These are phyloP conservation scores for Aphanomyces stellatus DNA, from an alignment of 352 stramenopile species.

Conservation along the genomic window DNA sequence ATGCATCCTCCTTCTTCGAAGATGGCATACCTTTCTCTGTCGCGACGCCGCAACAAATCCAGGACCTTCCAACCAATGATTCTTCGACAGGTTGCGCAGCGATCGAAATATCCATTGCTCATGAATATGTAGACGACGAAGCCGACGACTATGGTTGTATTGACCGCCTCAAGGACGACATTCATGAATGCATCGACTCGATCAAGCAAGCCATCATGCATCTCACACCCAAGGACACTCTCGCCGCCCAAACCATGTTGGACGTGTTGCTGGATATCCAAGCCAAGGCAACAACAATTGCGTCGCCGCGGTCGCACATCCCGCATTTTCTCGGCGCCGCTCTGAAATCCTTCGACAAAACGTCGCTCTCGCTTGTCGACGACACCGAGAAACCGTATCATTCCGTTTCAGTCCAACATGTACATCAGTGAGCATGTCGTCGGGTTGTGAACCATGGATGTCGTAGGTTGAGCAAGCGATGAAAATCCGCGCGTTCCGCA, in stretches of 20 bases:
- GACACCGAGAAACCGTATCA: not conserved
- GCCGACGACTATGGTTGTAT: too few species aligned
- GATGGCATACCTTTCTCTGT: too few species aligned
- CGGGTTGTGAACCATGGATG: not conserved
- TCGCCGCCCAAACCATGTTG: not conserved
- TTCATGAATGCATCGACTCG: not conserved
- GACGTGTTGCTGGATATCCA: not conserved
- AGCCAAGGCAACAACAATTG: too few species aligned
- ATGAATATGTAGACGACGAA: too few species aligned
- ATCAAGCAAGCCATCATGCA: too few species aligned
- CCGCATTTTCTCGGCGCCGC: not conserved
- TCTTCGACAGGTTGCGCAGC: too few species aligned
- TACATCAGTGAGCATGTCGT: not conserved
- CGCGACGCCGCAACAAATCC: too few species aligned
- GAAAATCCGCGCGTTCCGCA: conserved; percentile 14
- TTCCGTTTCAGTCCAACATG: not conserved
- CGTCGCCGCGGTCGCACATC: not conserved
- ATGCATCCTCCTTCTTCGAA: too few species aligned
- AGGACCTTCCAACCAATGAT: too few species aligned
- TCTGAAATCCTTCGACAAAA: conserved; percentile 4
- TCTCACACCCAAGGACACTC: not conserved
- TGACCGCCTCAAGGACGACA: not conserved
- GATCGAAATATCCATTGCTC: too few species aligned
- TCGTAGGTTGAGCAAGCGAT: conserved; percentile 6
- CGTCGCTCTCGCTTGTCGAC: not conserved